Conservation (phyloP, 140 eudicot genomes). For the Cichorium intybus region DNA sequence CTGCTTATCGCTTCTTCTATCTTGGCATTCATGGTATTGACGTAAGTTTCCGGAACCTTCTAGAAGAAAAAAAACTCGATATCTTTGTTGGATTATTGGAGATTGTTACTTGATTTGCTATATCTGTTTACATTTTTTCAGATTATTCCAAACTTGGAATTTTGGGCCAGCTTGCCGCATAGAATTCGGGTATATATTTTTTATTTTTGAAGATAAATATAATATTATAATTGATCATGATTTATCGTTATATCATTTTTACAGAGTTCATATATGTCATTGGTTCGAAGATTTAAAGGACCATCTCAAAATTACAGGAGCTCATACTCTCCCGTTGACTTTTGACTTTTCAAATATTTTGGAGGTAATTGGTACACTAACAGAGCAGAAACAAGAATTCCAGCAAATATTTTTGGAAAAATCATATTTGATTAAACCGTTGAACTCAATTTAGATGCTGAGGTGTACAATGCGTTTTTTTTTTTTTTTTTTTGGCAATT, state of each 20-base stretch:
- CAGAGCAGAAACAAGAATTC: conserved; percentile 11
- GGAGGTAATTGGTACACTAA: conserved; percentile 8
- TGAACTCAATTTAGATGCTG: conserved; percentile 12
- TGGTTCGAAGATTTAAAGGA: conserved; percentile 72
- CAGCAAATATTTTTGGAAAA: conserved; percentile 11
- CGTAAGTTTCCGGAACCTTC: conserved; percentile 41
- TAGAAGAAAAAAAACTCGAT: neutral
- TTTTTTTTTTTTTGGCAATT: too few species aligned
- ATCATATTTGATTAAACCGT: conserved; percentile 1
- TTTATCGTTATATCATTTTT: neutral
- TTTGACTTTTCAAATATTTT: conserved; percentile 38
- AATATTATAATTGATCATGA: too few species aligned
- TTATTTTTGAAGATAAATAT: too few species aligned
- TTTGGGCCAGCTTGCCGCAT: conserved; percentile 85
- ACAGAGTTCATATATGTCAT: conserved; percentile 60
- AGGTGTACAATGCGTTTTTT: conserved; percentile 22
- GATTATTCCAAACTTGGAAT: conserved; percentile 78
- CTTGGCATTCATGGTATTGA: conserved; percentile 77
- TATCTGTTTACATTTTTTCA: conserved; percentile 31
- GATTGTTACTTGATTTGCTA: neutral
- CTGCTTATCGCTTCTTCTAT: conserved; percentile 61
- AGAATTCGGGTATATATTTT: conserved; percentile 54
- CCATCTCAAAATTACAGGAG: conserved; percentile 71
- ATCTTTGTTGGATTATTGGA: neutral
- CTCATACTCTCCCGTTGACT: conserved; percentile 90